Percentiles rank a stretch among this genome's conserved stretches.
Conservation (phyloP, 768 basidiomycete genomes). For the Podaxis carcinomalis region DNA sequence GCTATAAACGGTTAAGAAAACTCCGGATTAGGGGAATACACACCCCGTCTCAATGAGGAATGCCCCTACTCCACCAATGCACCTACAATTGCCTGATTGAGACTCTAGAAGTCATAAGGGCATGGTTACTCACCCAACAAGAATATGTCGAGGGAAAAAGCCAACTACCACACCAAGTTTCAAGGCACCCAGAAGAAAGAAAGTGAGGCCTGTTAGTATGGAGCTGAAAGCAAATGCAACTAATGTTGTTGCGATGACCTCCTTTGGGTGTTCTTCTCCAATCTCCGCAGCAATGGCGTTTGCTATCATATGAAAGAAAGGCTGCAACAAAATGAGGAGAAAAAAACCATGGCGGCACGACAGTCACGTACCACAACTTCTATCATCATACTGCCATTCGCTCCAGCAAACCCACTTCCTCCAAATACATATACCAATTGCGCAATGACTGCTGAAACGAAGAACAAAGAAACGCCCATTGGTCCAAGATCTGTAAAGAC, state of each 20-base stretch:
- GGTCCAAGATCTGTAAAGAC: slow-evolving; percentile 80
- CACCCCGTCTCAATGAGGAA: slow-evolving; percentile 91
- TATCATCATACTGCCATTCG: slow-evolving; percentile 97
- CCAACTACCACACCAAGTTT: slow-evolving; percentile 83
- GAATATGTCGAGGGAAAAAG: slow-evolving; percentile 94
- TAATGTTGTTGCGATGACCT: slow-evolving; percentile 89
- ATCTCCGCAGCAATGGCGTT: slow-evolving; percentile 68
- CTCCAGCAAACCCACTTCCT: slow-evolving; percentile 85
- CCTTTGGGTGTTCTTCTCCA: slow-evolving; percentile 61
- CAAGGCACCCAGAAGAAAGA: slow-evolving; percentile 82
- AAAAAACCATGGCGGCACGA: neutral
- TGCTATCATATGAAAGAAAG: slow-evolving; percentile 93
- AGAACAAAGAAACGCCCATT: slow-evolving; percentile 94
- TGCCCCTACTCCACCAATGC: slow-evolving; percentile 93
- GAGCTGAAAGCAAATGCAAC: slow-evolving; percentile 85
- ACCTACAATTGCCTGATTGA: slow-evolving; percentile 30
- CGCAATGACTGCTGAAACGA: slow-evolving; percentile 76
- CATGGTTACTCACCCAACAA: slow-evolving; percentile 68
- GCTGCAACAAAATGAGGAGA: slow-evolving; percentile 36
- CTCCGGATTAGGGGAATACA: slow-evolving; percentile 15
- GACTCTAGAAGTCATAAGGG: neutral
- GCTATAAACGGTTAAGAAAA: neutral
- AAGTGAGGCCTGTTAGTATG: slow-evolving; percentile 78
- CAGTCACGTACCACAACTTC: slow-evolving; percentile 78
- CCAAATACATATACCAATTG: slow-evolving; percentile 85